Evolutionary conservation across 805 yeast genomes (phyloP), one percentile per base, ranked within the genome.

Genomic region (Kluyveromyces dobzhanskii): DNA sequence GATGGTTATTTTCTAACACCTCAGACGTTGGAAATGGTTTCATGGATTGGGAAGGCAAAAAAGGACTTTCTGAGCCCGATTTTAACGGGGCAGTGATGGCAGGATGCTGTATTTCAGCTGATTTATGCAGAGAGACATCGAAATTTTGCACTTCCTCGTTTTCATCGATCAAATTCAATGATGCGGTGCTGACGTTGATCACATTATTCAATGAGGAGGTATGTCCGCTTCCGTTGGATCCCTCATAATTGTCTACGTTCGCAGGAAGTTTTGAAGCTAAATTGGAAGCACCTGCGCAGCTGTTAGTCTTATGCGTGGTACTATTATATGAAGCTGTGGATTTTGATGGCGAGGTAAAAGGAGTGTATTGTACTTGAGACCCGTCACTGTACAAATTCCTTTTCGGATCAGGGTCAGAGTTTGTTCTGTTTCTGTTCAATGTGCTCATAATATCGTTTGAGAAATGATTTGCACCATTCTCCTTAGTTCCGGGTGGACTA

Each of bases 161-260:
- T 44, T 63, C 67, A 14, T 53, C 50, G 13, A 63, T 65, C 31
- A 59, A 57, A 37, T 54, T 54, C 23, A 62, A 44, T 1, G 68
- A 62, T 1, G 46, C 43, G 32, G 50, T 57, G 29, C 45, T 43
- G 14, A 23, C 12, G 19, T 30, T 39, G n/a, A 24, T 16, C 17
- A 12, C 17, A n/a, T 7, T 18, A 17, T 24, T 24, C n/a, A 6
- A 16, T 14, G 32, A 30, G 21, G 32, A 7, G 8, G n/a, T 19
- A 27, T 7, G 11, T 11, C 27, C 35, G 4, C 12, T 18, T 7
- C 19, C 21, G 8, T 24, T 17, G 9, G 13, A 14, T 11, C n/a
- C 18, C n/a, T 14, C 32, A 7, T 5, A 10, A n/a, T 6, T 16
- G 5, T 30, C 32, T 7, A 19, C 5, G 12, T 14, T 14, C 4